phyloP scores from a whole-genome alignment of 2,329 filamentous ascomycete species.

The Stachybotrys chartarum region DNA sequence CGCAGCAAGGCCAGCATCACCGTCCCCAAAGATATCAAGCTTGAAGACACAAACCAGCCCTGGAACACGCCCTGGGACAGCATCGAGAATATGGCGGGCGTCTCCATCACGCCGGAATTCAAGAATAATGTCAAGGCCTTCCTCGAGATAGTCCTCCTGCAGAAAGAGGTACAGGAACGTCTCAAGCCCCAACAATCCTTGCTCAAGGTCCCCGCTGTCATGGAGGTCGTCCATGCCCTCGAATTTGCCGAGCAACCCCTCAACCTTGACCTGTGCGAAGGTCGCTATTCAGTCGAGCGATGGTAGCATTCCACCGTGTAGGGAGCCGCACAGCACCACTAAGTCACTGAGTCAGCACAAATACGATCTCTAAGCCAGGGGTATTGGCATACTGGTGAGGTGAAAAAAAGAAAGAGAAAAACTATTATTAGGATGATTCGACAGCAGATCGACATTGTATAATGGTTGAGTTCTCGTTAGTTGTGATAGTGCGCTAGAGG shows the following conservation, averaged over 20 bases:
- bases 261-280: background rate
- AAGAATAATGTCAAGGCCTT: background rate
- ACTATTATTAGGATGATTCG: no score
- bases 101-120: background rate
- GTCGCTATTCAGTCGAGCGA: background rate
- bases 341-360: no score
- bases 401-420: no score
- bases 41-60: background rate
- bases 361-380: no score
- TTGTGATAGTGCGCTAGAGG: no score
- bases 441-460: no score
- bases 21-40: background rate
- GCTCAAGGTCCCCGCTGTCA: background rate
- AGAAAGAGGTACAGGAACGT: background rate
- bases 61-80: background rate
- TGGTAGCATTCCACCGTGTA: no score
- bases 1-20: background rate
- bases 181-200: background rate
- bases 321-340: no score
- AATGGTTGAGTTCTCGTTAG: no score
- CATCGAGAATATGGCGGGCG: background rate
- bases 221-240: background rate
- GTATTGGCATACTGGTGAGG: no score
- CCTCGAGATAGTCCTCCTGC: background rate
- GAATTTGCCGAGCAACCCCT: background rate